Conservation (phyloP, 179 eudicot genomes). For the Vitellaria paradoxa region DNA sequence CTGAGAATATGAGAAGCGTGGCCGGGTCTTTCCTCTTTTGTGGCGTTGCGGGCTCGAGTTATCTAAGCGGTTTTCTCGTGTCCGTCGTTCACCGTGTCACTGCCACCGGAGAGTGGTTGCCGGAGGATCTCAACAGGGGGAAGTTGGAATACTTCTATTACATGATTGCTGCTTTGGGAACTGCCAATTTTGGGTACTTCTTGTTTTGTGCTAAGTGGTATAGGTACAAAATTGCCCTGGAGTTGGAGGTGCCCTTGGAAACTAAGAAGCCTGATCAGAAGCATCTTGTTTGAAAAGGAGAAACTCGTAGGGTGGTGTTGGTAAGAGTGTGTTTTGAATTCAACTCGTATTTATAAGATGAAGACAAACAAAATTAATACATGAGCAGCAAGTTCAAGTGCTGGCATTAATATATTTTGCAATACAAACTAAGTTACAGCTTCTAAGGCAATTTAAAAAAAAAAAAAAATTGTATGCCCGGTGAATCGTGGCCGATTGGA, state of each 20-base stretch:
- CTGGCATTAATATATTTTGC: too few species aligned
- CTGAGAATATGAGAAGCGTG: too few species aligned
- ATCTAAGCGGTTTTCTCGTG: not conserved
- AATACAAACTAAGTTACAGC: too few species aligned
- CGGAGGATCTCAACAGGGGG: constrained; percentile 42
- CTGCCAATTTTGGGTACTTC: constrained; percentile 33
- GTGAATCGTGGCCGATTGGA: too few species aligned
- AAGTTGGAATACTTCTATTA: constrained; percentile 44
- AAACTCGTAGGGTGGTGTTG: not conserved
- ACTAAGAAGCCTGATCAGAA: not conserved
- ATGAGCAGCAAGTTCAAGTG: too few species aligned
- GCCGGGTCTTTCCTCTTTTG: too few species aligned
- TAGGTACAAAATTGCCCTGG: constrained; percentile 24
- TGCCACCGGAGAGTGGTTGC: constrained; percentile 30
- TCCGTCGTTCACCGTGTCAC: not conserved
- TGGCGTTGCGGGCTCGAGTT: not conserved
- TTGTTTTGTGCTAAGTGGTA: constrained; percentile 31
- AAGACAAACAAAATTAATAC: too few species aligned
- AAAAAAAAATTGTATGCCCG: too few species aligned
- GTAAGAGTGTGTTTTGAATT: too few species aligned
- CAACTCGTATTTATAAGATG: too few species aligned
- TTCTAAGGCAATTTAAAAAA: too few species aligned
- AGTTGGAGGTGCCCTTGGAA: not conserved
- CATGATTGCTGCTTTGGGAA: constrained; percentile 38
- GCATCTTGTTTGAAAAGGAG: not conserved